Percentiles rank a stretch among this genome's conserved stretches.
phyloP scores from a whole-genome alignment of 2,329 filamentous ascomycete species.

The Plectosphaerella sp. region DNA sequence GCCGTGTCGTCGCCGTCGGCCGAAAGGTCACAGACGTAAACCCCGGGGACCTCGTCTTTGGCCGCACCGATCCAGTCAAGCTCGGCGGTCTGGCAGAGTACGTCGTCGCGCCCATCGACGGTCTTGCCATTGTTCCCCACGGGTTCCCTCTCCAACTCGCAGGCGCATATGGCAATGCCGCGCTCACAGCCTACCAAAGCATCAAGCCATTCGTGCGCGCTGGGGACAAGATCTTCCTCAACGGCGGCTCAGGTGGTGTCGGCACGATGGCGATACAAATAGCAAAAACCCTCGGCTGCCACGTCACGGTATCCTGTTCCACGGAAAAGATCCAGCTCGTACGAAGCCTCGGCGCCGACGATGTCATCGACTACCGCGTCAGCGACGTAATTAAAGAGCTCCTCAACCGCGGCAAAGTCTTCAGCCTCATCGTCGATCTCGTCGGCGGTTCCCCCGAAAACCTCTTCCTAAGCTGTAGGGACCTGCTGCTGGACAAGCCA shows the following conservation, averaged over 20 bases:
- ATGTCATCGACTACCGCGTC: slow-evolving; percentile 57
- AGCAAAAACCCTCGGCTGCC: slow-evolving; percentile 56
- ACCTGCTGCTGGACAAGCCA: slow-evolving; percentile 38
- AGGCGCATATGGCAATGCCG: slow-evolving; percentile 37
- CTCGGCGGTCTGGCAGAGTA: slow-evolving; percentile 40
- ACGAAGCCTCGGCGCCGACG: slow-evolving; percentile 56
- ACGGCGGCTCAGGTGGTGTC: slow-evolving; percentile 60
- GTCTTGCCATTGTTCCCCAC: slow-evolving; percentile 31
- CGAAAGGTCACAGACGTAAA: slow-evolving; percentile 18
- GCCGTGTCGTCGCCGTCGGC: slow-evolving; percentile 34
- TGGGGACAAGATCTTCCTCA: slow-evolving; percentile 58
- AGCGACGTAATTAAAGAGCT: slow-evolving; percentile 42
- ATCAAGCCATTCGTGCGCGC: slow-evolving; percentile 40
- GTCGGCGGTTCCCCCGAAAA: slow-evolving; percentile 41
- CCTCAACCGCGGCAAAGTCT: slow-evolving; percentile 39
- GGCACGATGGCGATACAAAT: slow-evolving; percentile 61
- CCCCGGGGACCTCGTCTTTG: slow-evolving; percentile 39
- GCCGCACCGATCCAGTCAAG: slow-evolving; percentile 21
- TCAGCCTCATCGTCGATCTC: slow-evolving; percentile 52
- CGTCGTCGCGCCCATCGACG: slow-evolving; percentile 24
- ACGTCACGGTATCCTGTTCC: slow-evolving; percentile 60
- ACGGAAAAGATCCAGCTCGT: slow-evolving; percentile 53
- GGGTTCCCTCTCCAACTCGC: slow-evolving; percentile 34
- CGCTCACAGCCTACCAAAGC: slow-evolving; percentile 42
- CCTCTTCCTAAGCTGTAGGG: slow-evolving; percentile 46